Conservation (phyloP, 1,284 basidiomycete genomes). For the Marasmius oreades region DNA sequence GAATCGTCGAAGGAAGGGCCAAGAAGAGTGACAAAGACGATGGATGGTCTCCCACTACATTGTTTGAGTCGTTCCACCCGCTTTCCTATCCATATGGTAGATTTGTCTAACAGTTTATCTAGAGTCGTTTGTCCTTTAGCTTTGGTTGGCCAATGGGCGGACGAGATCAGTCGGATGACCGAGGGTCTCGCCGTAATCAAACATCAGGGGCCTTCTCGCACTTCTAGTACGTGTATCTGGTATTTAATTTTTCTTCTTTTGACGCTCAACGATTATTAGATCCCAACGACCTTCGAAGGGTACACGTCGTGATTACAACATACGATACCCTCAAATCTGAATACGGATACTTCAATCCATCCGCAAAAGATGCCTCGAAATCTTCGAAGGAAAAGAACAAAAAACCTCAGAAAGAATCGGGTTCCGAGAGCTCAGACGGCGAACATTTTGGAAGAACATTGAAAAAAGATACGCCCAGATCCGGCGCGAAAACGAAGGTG, state of each 20-base stretch:
- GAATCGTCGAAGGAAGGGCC: constrained; percentile 76
- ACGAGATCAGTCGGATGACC: constrained; percentile 81
- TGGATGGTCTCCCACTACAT: constrained; percentile 67
- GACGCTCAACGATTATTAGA: constrained; percentile 38
- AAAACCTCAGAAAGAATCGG: constrained; percentile 24
- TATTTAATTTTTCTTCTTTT: not conserved
- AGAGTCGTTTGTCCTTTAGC: constrained; percentile 84
- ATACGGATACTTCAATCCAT: constrained; percentile 45
- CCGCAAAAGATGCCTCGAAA: constrained; percentile 50
- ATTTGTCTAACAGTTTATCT: constrained; percentile 13
- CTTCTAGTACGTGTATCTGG: constrained; percentile 47
- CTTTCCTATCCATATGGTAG: constrained; percentile 1
- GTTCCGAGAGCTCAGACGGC: constrained; percentile 35
- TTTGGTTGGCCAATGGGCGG: constrained; percentile 89
- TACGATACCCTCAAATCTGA: constrained; percentile 81
- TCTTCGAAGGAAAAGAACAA: constrained; percentile 29
- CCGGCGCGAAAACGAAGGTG: constrained; percentile 27
- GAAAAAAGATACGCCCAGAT: constrained; percentile 37
- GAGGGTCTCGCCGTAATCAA: constrained; percentile 67
- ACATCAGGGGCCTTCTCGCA: constrained; percentile 77
- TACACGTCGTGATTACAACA: constrained; percentile 82
- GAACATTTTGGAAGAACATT: constrained; percentile 37
- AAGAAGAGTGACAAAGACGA: constrained; percentile 67
- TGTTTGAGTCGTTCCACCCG: constrained; percentile 47
- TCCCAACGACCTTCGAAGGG: constrained; percentile 51